Percentiles rank a stretch among this genome's conserved stretches.
phyloP scores from a whole-genome alignment of 257 asterid species.

The Jacaranda mimosifolia region DNA sequence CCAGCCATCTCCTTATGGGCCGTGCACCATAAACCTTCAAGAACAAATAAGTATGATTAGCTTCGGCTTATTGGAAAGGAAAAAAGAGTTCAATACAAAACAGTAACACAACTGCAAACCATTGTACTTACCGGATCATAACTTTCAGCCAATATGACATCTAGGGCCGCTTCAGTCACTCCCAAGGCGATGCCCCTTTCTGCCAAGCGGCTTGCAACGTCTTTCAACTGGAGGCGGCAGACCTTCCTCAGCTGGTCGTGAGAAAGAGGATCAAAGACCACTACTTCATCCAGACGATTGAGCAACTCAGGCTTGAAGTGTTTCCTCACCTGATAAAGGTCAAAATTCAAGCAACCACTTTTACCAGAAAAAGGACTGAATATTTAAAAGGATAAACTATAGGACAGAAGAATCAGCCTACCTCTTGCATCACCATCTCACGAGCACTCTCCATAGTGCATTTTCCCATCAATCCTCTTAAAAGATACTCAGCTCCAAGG shows the following conservation, averaged over 20 bases:
- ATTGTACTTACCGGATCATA: slow-evolving; percentile 76
- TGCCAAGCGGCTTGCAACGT: slow-evolving; percentile 82
- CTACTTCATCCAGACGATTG: slow-evolving; percentile 86
- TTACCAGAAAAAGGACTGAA: background rate
- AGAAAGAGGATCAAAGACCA: slow-evolving; percentile 89
- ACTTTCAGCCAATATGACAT: slow-evolving; percentile 75
- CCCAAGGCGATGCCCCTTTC: slow-evolving; percentile 92
- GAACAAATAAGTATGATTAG: background rate
- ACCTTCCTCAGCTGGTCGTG: slow-evolving; percentile 85
- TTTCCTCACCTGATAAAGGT: slow-evolving; percentile 64
- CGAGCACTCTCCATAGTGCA: slow-evolving; percentile 77
- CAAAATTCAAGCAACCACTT: background rate
- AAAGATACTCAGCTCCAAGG: slow-evolving; percentile 80
- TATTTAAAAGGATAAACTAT: background rate
- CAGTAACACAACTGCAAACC: background rate
- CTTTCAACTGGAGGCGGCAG: slow-evolving; percentile 81
- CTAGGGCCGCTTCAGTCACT: slow-evolving; percentile 75
- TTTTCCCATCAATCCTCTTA: slow-evolving; percentile 74
- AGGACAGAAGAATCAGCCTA: background rate
- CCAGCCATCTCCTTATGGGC: slow-evolving; percentile 93
- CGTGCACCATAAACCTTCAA: slow-evolving; percentile 85
- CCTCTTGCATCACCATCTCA: slow-evolving; percentile 91
- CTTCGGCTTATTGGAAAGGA: background rate
- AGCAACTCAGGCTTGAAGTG: slow-evolving; percentile 94
- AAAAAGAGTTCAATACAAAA: background rate